Conservation (phyloP, 306 rosid species). For the Lupinus albus region DNA sequence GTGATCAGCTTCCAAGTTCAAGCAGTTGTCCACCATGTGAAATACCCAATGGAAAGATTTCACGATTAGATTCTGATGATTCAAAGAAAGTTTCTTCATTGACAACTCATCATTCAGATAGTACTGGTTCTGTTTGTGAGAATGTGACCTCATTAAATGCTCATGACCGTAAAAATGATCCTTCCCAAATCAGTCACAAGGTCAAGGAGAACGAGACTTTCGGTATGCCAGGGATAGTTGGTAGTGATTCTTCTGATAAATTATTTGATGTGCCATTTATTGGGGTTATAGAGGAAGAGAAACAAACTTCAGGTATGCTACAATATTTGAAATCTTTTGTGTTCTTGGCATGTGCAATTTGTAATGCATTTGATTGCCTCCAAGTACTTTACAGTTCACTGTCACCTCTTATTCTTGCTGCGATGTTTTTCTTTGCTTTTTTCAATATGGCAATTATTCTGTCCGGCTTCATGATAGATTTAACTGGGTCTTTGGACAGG, state of each 20-base stretch:
- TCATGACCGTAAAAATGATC: slow-evolving; percentile 51
- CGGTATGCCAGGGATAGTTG: slow-evolving; percentile 50
- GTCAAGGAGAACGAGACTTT: slow-evolving; percentile 59
- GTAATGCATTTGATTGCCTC: slow-evolving; percentile 9
- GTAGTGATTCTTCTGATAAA: slow-evolving; percentile 56
- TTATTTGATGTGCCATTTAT: slow-evolving; percentile 66
- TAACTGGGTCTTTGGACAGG: slow-evolving; percentile 6
- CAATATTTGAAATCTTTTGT: slow-evolving; percentile 19
- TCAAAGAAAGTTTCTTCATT: slow-evolving; percentile 53
- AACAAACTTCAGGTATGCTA: slow-evolving; percentile 62
- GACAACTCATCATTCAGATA: slow-evolving; percentile 44
- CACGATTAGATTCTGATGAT: slow-evolving; percentile 57
- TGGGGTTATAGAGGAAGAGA: slow-evolving; percentile 59
- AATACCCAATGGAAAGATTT: slow-evolving; percentile 57
- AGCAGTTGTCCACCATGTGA: slow-evolving; percentile 57
- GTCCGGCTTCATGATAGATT: slow-evolving; percentile 28
- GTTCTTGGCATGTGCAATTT: background rate
- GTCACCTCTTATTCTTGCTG: slow-evolving; percentile 16
- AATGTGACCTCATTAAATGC: slow-evolving; percentile 57
- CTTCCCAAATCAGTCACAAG: slow-evolving; percentile 47
- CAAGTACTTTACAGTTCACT: slow-evolving; percentile 7
- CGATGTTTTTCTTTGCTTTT: background rate
- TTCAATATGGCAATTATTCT: background rate
- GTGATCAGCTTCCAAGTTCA: slow-evolving; percentile 69
- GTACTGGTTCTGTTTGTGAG: slow-evolving; percentile 59